Conservation (phyloP, 1,284 basidiomycete genomes). For the Ganoderma sinense region DNA sequence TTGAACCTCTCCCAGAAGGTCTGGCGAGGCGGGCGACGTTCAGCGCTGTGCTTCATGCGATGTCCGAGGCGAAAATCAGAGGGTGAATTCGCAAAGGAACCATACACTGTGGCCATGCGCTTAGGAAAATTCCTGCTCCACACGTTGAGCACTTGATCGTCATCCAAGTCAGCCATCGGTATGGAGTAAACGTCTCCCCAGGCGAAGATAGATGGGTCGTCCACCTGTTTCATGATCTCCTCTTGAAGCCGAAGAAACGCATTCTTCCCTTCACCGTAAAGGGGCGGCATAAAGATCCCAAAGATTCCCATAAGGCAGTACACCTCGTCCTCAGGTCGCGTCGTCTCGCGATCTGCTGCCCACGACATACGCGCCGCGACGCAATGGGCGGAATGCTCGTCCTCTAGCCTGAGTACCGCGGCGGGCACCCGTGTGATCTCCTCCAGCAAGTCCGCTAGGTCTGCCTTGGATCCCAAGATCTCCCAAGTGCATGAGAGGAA, state of each 20-base stretch:
- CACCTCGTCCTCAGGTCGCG: constrained; percentile 2
- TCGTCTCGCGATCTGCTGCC: not conserved
- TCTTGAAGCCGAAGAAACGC: not conserved
- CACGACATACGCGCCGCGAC: constrained; percentile 3
- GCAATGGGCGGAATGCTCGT: not conserved
- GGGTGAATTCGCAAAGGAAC: not conserved
- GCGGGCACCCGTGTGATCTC: not conserved
- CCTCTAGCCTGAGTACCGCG: not conserved
- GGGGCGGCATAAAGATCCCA: constrained; percentile 2
- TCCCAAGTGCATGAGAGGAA: not conserved
- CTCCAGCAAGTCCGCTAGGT: not conserved
- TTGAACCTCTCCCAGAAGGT: not conserved
- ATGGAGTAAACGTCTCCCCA: not conserved
- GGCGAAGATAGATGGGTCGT: not conserved
- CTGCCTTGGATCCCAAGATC: not conserved
- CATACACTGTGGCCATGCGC: no score
- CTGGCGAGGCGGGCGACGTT: no score
- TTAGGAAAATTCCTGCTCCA: no score
- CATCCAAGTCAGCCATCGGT: no score
- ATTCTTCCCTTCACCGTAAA: not conserved
- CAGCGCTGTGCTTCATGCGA: not conserved
- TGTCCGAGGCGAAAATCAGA: not conserved
- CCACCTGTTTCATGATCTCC: not conserved
- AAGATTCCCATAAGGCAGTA: constrained; percentile 6
- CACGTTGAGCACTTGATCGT: no score